Evolutionary conservation across 2,329 filamentous ascomycete genomes (phyloP).

Genomic region (Diatrype stigma): DNA sequence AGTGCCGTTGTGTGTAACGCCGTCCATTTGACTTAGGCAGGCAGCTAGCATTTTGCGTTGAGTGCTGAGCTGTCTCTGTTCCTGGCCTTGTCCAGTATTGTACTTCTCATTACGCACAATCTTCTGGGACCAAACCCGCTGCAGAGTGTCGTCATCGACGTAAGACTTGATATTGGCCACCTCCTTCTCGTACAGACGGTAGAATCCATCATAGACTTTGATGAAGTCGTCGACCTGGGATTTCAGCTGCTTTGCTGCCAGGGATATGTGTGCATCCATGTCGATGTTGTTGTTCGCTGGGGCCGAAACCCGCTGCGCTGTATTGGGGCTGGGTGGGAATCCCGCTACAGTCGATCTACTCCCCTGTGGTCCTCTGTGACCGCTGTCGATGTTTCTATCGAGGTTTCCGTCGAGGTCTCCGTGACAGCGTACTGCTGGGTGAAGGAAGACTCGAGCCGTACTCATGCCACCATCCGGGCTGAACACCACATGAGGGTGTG

Average conservation of each 20-base stretch:
- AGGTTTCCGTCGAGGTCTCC: no score
- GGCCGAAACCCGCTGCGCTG: neutral
- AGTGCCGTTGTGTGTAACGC: constrained; percentile 12
- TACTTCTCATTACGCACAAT: constrained; percentile 13
- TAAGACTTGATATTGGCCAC: constrained; percentile 20
- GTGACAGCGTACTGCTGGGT: no score
- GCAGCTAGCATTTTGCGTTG: constrained; percentile 22
- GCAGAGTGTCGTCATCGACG: constrained; percentile 14
- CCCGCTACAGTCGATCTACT: neutral
- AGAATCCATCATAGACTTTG: constrained; percentile 18
- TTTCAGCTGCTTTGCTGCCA: constrained; percentile 21
- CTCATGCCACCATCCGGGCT: neutral
- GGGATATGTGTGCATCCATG: constrained; percentile 19
- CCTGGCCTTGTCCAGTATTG: constrained; percentile 10
- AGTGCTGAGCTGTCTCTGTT: constrained; percentile 15
- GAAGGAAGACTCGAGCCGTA: neutral
- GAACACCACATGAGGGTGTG: neutral
- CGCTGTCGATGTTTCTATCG: no score
- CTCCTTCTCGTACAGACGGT: constrained; percentile 18
- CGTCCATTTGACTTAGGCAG: constrained; percentile 19
- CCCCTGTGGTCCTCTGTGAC: no score
- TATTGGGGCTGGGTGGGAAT: neutral
- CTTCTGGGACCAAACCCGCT: constrained; percentile 25
- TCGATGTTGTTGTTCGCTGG: neutral
- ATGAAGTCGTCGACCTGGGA: constrained; percentile 20